These are phyloP conservation scores for Crotalaria pallida DNA, from an alignment of 306 rosid species.

Conservation along the genomic window DNA sequence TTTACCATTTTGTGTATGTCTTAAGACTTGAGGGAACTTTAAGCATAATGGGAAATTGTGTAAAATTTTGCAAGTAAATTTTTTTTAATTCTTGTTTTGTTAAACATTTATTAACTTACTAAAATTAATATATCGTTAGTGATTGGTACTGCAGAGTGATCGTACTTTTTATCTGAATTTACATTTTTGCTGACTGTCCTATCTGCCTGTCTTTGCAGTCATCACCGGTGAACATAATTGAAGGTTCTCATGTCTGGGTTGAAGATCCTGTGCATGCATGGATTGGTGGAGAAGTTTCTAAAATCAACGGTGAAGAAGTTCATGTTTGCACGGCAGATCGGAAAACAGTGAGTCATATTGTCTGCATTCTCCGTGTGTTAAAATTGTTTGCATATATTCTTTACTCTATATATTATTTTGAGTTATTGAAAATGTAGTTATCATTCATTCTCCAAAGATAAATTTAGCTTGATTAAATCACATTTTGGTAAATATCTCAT, in stretches of 20 bases:
- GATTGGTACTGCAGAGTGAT: neutral
- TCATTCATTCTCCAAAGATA: neutral
- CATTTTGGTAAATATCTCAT: neutral
- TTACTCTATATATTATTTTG: neutral
- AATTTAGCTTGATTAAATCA: neutral
- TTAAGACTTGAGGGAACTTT: neutral
- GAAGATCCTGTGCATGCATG: slow-evolving; percentile 65
- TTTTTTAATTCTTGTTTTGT: neutral
- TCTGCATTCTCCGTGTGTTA: neutral
- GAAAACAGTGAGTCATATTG: slow-evolving; percentile 39
- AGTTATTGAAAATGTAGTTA: neutral
- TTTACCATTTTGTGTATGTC: neutral
- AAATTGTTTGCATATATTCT: neutral
- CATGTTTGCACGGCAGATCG: slow-evolving; percentile 39
- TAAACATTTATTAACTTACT: neutral
- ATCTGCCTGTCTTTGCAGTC: slow-evolving; percentile 38
- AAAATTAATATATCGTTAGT: neutral
- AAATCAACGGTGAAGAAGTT: slow-evolving; percentile 55
- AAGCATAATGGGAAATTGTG: neutral
- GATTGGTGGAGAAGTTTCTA: slow-evolving; percentile 61
- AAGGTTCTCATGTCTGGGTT: slow-evolving; percentile 72
- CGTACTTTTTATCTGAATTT: neutral
- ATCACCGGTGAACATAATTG: slow-evolving; percentile 62
- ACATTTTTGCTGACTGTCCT: neutral
- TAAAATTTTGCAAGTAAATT: neutral